Evolutionary conservation across 345 rosid genomes (phyloP).

Genomic region (Populus alba): DNA sequence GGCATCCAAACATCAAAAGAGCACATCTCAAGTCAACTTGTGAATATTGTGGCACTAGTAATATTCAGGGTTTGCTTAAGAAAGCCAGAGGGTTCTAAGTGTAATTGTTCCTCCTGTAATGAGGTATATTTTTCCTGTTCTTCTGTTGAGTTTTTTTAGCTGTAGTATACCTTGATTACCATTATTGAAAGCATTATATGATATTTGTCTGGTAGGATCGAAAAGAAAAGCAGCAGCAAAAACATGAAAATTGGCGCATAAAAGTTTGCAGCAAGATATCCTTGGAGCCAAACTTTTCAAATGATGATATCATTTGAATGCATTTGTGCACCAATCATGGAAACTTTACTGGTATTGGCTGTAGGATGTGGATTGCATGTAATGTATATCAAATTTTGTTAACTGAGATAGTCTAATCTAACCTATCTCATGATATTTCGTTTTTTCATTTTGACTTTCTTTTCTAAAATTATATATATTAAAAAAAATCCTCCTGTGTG

Average conservation of each 20-base stretch:
- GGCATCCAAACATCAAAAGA: constrained; percentile 80
- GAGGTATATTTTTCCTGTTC: constrained; percentile 34
- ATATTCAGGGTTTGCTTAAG: constrained; percentile 48
- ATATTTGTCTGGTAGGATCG: constrained; percentile 38
- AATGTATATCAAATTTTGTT: neutral
- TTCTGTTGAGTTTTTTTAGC: neutral
- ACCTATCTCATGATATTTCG: neutral
- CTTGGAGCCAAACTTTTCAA: constrained; percentile 56
- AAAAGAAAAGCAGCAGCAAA: constrained; percentile 56
- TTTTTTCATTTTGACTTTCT: neutral
- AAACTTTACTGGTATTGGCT: constrained; percentile 42
- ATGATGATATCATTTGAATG: constrained; percentile 58
- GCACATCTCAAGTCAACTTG: constrained; percentile 65
- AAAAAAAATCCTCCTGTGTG: no score
- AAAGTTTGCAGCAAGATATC: constrained; percentile 73
- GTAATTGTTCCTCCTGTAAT: constrained; percentile 59
- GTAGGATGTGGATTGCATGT: neutral
- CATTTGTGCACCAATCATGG: constrained; percentile 52
- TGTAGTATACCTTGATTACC: neutral
- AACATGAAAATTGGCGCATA: constrained; percentile 56
- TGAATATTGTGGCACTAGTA: constrained; percentile 43
- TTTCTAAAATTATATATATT: neutral
- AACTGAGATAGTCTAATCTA: neutral
- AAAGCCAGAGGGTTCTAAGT: constrained; percentile 60
- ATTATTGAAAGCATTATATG: neutral